Evolutionary conservation across 352 stramenopile species (phyloP).

Genomic region (Pythium periplocum): DNA sequence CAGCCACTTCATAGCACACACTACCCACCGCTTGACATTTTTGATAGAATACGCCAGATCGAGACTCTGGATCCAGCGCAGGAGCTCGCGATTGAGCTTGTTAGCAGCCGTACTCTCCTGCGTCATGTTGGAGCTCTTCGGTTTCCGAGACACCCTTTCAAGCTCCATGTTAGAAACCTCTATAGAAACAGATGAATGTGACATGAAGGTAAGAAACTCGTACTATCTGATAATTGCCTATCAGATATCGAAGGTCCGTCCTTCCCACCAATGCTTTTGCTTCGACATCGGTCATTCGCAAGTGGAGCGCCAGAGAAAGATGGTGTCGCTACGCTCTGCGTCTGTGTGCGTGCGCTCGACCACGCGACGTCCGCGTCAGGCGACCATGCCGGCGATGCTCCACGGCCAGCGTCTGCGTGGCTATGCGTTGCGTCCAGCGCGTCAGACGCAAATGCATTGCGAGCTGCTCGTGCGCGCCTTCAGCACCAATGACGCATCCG

Average conservation of each 20-base stretch:
- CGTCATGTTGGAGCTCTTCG: too few species aligned
- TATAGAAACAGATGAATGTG: too few species aligned
- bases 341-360: too few species aligned
- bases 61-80: slow-evolving; percentile 92
- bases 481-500: neutral
- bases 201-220: too few species aligned
- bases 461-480: slow-evolving; percentile 26
- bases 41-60: slow-evolving; percentile 92
- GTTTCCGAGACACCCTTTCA: neutral
- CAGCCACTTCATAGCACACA: neutral
- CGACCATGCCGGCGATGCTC: too few species aligned
- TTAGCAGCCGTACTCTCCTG: slow-evolving; percentile 23
- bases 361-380: too few species aligned
- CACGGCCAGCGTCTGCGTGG: too few species aligned
- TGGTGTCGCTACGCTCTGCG: too few species aligned
- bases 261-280: slow-evolving; percentile 22
- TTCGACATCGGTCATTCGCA: slow-evolving; percentile 9
- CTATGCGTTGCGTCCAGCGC: too few species aligned
- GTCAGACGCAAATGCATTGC: slow-evolving; percentile 2
- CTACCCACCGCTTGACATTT: slow-evolving; percentile 84
- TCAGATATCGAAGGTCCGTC: slow-evolving; percentile 6
- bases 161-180: neutral
- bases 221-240: neutral
- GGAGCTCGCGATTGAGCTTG: slow-evolving; percentile 85
- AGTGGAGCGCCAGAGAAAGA: too few species aligned